Evolutionary conservation across 2,329 filamentous ascomycete species (phyloP).

Genomic region (Zymoseptoria passerinii): DNA sequence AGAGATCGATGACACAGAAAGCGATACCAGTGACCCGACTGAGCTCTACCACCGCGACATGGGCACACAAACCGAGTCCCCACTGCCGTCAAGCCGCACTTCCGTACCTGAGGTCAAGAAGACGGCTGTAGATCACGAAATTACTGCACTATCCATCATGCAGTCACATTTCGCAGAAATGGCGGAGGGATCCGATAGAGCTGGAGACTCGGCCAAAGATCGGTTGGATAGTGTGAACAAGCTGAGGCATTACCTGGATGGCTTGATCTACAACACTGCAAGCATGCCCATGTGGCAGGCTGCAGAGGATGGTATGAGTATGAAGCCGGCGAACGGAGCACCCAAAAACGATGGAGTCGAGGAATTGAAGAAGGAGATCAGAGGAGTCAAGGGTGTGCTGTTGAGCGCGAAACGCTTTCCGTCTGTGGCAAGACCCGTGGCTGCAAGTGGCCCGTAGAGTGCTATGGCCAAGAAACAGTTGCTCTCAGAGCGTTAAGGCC

Average conservation of each 20-base stretch:
- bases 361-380: constrained; percentile 64
- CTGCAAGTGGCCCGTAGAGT: background rate
- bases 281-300: constrained; percentile 14
- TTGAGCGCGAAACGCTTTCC: constrained; percentile 64
- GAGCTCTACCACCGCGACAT: constrained; percentile 77
- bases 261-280: constrained; percentile 41
- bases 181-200: constrained; percentile 42
- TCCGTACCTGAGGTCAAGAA: constrained; percentile 20
- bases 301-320: constrained; percentile 28
- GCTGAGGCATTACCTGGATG: constrained; percentile 59
- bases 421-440: constrained; percentile 1
- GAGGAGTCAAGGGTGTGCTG: constrained; percentile 70
- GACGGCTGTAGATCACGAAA: constrained; percentile 22
- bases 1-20: constrained; percentile 41
- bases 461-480: too few relatives aligned
- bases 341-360: constrained; percentile 59
- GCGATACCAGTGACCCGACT: constrained; percentile 53
- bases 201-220: constrained; percentile 44
- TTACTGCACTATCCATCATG: constrained; percentile 38
- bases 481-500: too few relatives aligned
- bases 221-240: constrained; percentile 44
- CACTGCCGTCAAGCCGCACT: constrained; percentile 37
- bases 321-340: constrained; percentile 35
- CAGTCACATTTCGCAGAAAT: constrained; percentile 45
- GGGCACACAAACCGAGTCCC: constrained; percentile 63